Conservation (phyloP, 805 yeast species). For the Metschnikowia gelsemii region DNA sequence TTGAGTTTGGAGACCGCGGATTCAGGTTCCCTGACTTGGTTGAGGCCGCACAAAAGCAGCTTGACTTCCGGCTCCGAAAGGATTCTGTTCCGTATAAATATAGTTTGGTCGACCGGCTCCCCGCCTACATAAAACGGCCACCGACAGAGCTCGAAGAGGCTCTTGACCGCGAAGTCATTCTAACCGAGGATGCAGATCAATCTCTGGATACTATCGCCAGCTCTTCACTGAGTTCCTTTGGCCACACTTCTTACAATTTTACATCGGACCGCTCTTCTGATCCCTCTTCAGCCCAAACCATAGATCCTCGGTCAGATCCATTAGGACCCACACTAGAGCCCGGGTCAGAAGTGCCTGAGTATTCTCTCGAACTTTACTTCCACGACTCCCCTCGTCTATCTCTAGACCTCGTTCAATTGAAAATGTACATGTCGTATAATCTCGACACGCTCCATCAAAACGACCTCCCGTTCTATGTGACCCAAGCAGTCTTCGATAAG, state of each 20-base stretch:
- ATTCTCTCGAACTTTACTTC: slow-evolving; percentile 34
- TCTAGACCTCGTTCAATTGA: slow-evolving; percentile 40
- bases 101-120: slow-evolving; percentile 15
- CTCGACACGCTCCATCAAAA: slow-evolving; percentile 50
- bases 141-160: slow-evolving; percentile 1
- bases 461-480: slow-evolving; percentile 60
- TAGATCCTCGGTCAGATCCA: no score
- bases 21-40: slow-evolving; percentile 67
- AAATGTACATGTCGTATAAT: slow-evolving; percentile 37
- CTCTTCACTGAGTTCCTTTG: no score
- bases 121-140: slow-evolving; percentile 10
- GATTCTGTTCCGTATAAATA: slow-evolving; percentile 14
- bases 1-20: slow-evolving; percentile 38
- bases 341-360: slow-evolving; percentile 1
- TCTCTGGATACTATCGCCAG: not conserved
- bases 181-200: slow-evolving; percentile 3
- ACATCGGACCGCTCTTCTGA: no score
- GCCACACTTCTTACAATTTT: no score
- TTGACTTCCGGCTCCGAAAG: slow-evolving; percentile 22
- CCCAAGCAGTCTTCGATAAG: slow-evolving; percentile 43
- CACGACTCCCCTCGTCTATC: slow-evolving; percentile 46
- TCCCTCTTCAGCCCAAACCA: no score
- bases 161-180: not conserved
- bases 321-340: no score
- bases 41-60: slow-evolving; percentile 43